Evolutionary conservation across 208 protist species (phyloP).

Genomic region (Plasmodiophora brassicae): DNA sequence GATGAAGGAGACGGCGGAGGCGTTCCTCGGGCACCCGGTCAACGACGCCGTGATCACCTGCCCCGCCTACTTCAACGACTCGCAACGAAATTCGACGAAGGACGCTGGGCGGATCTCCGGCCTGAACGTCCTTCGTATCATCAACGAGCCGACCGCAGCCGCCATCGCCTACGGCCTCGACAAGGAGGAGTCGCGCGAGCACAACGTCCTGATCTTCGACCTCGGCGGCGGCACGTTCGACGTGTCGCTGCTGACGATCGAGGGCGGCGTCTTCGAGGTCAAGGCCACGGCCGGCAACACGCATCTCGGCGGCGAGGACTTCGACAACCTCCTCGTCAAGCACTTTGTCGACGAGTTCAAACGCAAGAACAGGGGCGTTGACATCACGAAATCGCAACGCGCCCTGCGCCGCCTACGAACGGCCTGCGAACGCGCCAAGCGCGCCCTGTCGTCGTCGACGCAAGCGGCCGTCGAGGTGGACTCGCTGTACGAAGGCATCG

Average conservation of each 20-base stretch:
- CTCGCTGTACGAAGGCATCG: slow-evolving; percentile 84
- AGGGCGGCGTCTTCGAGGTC: slow-evolving; percentile 77
- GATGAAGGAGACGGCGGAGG: slow-evolving; percentile 88
- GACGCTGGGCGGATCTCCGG: slow-evolving; percentile 80
- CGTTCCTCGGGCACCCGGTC: slow-evolving; percentile 82
- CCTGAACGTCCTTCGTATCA: slow-evolving; percentile 95
- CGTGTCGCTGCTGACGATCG: slow-evolving; percentile 97
- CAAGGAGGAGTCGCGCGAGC: slow-evolving; percentile 47
- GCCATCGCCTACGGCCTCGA: slow-evolving; percentile 98
- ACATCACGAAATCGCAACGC: slow-evolving; percentile 62
- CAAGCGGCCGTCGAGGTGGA: slow-evolving; percentile 87
- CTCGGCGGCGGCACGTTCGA: slow-evolving; percentile 73
- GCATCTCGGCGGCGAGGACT: slow-evolving; percentile 96
- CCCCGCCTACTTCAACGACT: slow-evolving; percentile 95
- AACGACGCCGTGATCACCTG: slow-evolving; percentile 89
- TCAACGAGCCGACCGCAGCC: slow-evolving; percentile 99
- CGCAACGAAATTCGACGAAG: slow-evolving; percentile 81
- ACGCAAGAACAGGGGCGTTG: slow-evolving; percentile 70
- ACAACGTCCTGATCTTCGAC: slow-evolving; percentile 58
- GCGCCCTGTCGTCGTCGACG: slow-evolving; percentile 57
- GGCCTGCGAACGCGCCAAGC: slow-evolving; percentile 84
- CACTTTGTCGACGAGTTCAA: slow-evolving; percentile 94
- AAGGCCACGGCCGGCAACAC: slow-evolving; percentile 97
- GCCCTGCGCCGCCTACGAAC: slow-evolving; percentile 68
- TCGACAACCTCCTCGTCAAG: slow-evolving; percentile 85